Base-by-base conservation (phyloP, 768 basidiomycete genomes). In the Mycena amicta region DNA sequence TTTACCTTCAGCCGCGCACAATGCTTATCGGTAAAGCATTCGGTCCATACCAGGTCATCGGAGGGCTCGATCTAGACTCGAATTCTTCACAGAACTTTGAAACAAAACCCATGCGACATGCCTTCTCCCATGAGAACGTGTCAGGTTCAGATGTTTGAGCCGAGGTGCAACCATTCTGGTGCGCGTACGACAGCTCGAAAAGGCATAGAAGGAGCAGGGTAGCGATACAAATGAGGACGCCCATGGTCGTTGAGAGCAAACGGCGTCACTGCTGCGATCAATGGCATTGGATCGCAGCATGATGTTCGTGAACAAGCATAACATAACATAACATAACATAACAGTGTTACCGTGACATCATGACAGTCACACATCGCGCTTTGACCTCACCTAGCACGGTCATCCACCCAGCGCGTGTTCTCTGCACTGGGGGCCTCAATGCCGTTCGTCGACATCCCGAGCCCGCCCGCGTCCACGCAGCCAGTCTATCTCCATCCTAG, bases 391-490 rank as follows among this genome's bases (percentile, higher is more conserved):
- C n/a, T n/a, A n/a, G n/a, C n/a, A n/a, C n/a, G n/a, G n/a, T n/a
- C n/a, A n/a, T n/a, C n/a, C n/a, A n/a, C n/a, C n/a, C n/a, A n/a
- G n/a, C n/a, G n/a, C n/a, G n/a, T n/a, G n/a, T n/a, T n/a, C n/a
- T n/a, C n/a, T n/a, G n/a, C n/a, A n/a, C n/a, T n/a, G n/a, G n/a
- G n/a, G n/a, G 11, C 54, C 47, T 26, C 43, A 16, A 63, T 64
- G 62, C 46, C 55, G 2, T 54, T 55, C 25, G 52, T 39, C n/a
- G 55, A 57, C 27, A 22, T 25, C 33, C 52, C 55, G 23, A 2
- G 12, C 25, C 31, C 31, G 5, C 62, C 62, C 8, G 59, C 59
- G 22, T 59, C 60, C 50, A 52, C 52, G 8, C 52, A 57, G 11
- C 49, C 50, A 4, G 56, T 58, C 37, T 27, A 22, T 5, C 33